Percentiles rank a stretch among this genome's conserved stretches.
Evolutionary conservation across 495 filamentous ascomycete species (phyloP).

Genomic region (Podospora sp.): DNA sequence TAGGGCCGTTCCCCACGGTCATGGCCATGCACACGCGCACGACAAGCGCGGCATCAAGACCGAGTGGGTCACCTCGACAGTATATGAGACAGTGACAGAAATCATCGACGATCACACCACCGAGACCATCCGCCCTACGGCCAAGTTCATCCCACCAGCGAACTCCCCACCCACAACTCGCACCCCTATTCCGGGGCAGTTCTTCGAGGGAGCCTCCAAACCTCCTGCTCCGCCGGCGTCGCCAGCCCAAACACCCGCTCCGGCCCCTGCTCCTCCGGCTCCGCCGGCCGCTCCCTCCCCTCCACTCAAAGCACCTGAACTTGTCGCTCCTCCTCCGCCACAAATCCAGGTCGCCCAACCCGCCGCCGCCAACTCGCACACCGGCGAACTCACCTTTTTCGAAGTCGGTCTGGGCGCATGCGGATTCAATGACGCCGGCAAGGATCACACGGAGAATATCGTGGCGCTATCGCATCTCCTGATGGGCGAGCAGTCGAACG

Average conservation of each 20-base stretch:
- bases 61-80: slow-evolving; percentile 51
- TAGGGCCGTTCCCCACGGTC: slow-evolving; percentile 29
- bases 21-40: slow-evolving; percentile 19
- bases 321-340: slow-evolving; percentile 16
- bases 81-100: slow-evolving; percentile 52
- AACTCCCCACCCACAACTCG: slow-evolving; percentile 10
- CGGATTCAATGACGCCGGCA: slow-evolving; percentile 46
- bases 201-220: slow-evolving; percentile 40
- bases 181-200: slow-evolving; percentile 38
- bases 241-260: slow-evolving; percentile 22
- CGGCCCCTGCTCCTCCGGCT: slow-evolving; percentile 23
- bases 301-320: background rate
- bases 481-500: slow-evolving; percentile 51
- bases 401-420: slow-evolving; percentile 48
- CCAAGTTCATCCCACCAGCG: slow-evolving; percentile 23
- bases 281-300: slow-evolving; percentile 13
- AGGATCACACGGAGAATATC: slow-evolving; percentile 44
- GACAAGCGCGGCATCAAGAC: slow-evolving; percentile 49
- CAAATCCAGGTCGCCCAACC: slow-evolving; percentile 3
- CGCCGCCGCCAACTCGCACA: slow-evolving; percentile 30
- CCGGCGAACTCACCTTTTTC: slow-evolving; percentile 53
- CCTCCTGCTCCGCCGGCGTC: slow-evolving; percentile 22
- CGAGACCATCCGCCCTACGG: slow-evolving; percentile 39
- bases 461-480: slow-evolving; percentile 46
- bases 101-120: slow-evolving; percentile 48